Base-by-base conservation (phyloP, 2,329 filamentous ascomycete species). In the Epichloe sylvatica region DNA sequence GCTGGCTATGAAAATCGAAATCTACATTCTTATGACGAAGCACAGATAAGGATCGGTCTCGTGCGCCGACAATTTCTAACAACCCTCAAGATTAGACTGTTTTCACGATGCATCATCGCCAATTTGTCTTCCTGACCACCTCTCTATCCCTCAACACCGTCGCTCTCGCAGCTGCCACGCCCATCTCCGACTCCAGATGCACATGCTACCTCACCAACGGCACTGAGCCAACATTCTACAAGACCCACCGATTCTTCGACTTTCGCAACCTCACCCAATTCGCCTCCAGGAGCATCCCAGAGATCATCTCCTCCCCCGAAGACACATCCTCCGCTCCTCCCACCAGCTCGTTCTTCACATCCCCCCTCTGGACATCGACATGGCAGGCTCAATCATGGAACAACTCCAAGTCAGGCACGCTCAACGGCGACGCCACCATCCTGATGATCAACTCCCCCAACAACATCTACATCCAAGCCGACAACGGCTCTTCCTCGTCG, bases 121-220 rank as follows among this genome's bases (percentile, higher is more conserved):
- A 5, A 5, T 1, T 23, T n/a, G 36, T 25, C 13, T n/a, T 46
- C 35, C 30, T 41, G 13, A 33, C 7, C 36, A 33, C 41, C 9
- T 21, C 34, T 15, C 35, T 46, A 11, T 42, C 19, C 30, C 6
- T 48, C 35, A 41, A 43, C 25, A 33, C 36, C 11, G 11, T 23
- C 13, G 17, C 19, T 19, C 36, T 48, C 50, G 11, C 43, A 33
- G 23, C 46, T 48, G 43, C 45, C 46, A 17, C 55, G 63, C 11
- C 35, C 33, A 39, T 51, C n/a, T 30, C 36, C 12, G 65, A 68
- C 47, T 56, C 61, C 25, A 57, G 61, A 40, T 77, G 74, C 59
- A 63, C 64, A 50, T 76, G 74, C 57, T 77, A 45, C 55, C 58
- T 71, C 46, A 73, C 69, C 55, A 74, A 76, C 54, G 70, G 65